Base-by-base conservation (phyloP, 2,329 filamentous ascomycete genomes). In the Epichloe bromicola region DNA sequence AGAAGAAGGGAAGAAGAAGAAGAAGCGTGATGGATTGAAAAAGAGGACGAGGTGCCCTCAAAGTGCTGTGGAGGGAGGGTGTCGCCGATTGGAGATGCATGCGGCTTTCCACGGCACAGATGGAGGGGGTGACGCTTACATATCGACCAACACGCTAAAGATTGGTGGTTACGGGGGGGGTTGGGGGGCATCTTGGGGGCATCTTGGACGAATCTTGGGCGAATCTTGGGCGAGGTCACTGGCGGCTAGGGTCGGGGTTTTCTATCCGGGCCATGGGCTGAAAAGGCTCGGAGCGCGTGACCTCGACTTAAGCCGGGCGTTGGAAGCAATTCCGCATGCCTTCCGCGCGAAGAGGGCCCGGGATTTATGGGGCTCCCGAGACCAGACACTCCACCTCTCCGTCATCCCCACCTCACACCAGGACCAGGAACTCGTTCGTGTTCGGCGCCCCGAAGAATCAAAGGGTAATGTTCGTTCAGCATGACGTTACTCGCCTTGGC, bases 101-200 rank as follows among this genome's bases (percentile, higher is more conserved):
- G 60, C 52, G 52, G 52, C 52, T 54, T 47, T 47, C 34, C 50
- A 33, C 52, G 52, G 52, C 52, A 51, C 50, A 51, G 19, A 23
- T 26, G 17, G 26, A 45, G 41, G 34, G 5, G 46, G 17, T 19
- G 45, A 33, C 12, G 23, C 26, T 59, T 56, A n/a, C n/a, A n/a
- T n/a, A 55, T 61, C 54, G 53, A 58, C 58, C 49, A 50, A 6
- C 15, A 23, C 23, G 46, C 20, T 42, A 46, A 49, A 47, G 44
- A 51, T 43, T 54, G 54, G 56, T 52, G 55, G 41, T 4, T 30
- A 4, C 30, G 30, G 10, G 8, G 26, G n/a, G 30, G 30, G 10
- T 30, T 30, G 10, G 8, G 30, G 30, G 8, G 30, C 30, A 46
- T 44, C 36, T 11, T 8, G 44, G 33, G 19, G 0, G 19, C 6